Base-by-base conservation (phyloP, 2,329 filamentous ascomycete genomes). In the Talaromyces albobiverticillius region DNA sequence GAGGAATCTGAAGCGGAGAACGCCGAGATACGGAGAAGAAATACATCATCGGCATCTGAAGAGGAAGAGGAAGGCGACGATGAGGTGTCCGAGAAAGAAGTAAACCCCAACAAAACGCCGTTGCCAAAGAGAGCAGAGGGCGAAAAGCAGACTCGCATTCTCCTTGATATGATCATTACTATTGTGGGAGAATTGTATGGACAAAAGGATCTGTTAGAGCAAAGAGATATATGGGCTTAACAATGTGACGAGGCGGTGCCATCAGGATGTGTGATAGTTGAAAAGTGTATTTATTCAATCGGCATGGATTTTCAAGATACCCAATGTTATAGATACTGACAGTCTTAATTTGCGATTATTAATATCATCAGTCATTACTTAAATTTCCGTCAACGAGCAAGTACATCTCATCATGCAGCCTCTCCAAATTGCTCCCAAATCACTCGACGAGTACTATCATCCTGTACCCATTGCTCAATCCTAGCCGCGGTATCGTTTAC, bases 151-250 rank as follows among this genome's bases (percentile, higher is more conserved):
- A 47, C 64, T 16, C 78, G 82, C 25, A 87, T 85, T n/a, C 91
- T 90, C 38, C 78, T 96, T 31, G 92, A 95, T 72, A 95, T 95
- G 90, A 89, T 96, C 51, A 77, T 96, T 61, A 94, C 89, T 0
- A 81, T 96, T 32, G 86, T 88, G 46, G 92, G 90, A 62, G 91
- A 96, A 72, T 84, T 89, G 60, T 97, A 92, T 71, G 91, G 93
- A 1, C 93, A 97, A 72, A 81, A 87, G 60, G 93, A 97, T 70
- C 72, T 96, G 58, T 79, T 96, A 46, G 84, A 88, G 63, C 88
- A 86, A 58, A 82, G 90, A 55, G 82, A 87, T 55, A 55, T 72
- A 16, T 83, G 81, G 79, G 59, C 65, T 32, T 64, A 63, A 42
- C 55, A 49, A 42, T 29, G 22, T 54, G 53, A 53, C 48, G 26